Percentiles rank a stretch among this genome's conserved stretches.
Conservation (phyloP, 1,284 basidiomycete species). For the Fomitopsis schrenkii region DNA sequence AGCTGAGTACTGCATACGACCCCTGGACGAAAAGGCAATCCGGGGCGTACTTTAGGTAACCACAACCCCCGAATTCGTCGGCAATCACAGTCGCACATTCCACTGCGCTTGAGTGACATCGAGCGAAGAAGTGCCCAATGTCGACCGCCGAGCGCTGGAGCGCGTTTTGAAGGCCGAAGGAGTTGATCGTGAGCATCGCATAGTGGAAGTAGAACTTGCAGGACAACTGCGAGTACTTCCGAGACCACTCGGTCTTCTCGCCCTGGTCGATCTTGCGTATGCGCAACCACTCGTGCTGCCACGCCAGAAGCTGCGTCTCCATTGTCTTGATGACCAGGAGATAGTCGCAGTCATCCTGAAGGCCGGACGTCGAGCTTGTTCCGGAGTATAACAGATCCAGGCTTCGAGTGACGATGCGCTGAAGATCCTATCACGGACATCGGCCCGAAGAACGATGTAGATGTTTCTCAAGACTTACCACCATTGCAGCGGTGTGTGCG, state of each 20-base stretch:
- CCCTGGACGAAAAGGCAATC: constrained; percentile 92
- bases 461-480: constrained; percentile 41
- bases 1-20: constrained; percentile 83
- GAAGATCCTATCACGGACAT: constrained; percentile 57
- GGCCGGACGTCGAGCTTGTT: constrained; percentile 76
- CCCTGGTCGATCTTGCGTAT: constrained; percentile 15
- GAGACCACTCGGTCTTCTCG: constrained; percentile 16
- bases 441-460: not conserved
- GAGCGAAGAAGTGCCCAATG: constrained; percentile 84
- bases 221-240: constrained; percentile 49
- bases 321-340: constrained; percentile 79
- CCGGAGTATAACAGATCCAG: constrained; percentile 89
- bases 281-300: constrained; percentile 60
- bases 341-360: constrained; percentile 89
- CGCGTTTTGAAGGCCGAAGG: constrained; percentile 93
- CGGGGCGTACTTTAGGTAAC: constrained; percentile 80
- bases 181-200: constrained; percentile 84
- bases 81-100: constrained; percentile 66
- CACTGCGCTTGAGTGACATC: constrained; percentile 76
- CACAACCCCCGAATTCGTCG: constrained; percentile 72
- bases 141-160: constrained; percentile 73
- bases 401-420: constrained; percentile 84
- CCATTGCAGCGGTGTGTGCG: constrained; percentile 61
- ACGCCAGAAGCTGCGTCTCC: constrained; percentile 74
- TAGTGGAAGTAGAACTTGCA: constrained; percentile 82